Base-by-base conservation (phyloP, 1,284 basidiomycete species). In the Agaricales sp. region DNA sequence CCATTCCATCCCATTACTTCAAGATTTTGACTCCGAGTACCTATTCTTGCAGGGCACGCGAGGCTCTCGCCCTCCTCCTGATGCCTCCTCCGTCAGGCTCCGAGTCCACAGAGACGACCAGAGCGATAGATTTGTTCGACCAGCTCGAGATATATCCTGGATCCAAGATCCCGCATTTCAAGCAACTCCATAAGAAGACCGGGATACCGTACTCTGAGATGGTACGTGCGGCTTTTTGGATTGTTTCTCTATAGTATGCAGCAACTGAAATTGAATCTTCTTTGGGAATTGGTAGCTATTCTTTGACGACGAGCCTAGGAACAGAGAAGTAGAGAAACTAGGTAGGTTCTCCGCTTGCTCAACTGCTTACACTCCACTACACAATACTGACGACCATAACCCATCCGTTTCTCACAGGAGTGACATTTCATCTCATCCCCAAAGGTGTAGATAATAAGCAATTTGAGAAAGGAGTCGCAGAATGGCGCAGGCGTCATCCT, bases 71-170 rank as follows among this genome's bases (percentile, higher is more conserved):
- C 2, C 70, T 92, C 14, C 70, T 93, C 37, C 71, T 83, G 16
- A 64, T 93, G 1, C 79, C 81, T 1, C 69, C 71, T 0, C 63
- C 69, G 3, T 55, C 62, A 1, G 67, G 67, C 1, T 66, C 65
- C 43, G 57, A 59, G 43, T 63, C 66, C n/a, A 62, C 59, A 20
- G 57, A 61, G n/a, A 63, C 70, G 6, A 67, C 71, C 8, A 63
- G 67, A 24, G 85, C 88, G 0, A 73, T 80, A 50, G 66, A 74
- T 12, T 86, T 84, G 56, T 92, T 95, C 60, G 78, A 90, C 58
- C 77, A 87, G 54, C 64, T 82, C 51, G 88, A 93, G 61, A 92
- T 94, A 62, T 93, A 91, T 58, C 88, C 89, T 6, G 84, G 85
- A n/a, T 88, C 87, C 13, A 92, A 93, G 64, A 65, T 90, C 16